Percentiles rank a stretch among this genome's conserved stretches.
These are phyloP conservation scores for Closterium sp. DNA, from an alignment of 139 green algal species.

Conservation along the genomic window DNA sequence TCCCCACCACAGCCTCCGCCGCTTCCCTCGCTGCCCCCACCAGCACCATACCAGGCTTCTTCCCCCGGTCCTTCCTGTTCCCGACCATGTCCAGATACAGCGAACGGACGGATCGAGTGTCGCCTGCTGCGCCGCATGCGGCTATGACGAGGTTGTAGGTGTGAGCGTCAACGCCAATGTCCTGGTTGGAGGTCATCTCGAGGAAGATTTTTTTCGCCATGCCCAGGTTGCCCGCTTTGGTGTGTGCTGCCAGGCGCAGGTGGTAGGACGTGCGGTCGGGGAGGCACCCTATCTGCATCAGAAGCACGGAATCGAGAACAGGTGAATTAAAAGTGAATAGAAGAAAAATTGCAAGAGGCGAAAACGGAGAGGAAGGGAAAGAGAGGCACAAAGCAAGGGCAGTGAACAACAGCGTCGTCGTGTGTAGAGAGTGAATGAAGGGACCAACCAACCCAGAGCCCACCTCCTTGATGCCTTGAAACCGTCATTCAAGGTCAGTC, in stretches of 20 bases:
- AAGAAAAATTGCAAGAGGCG: too few species aligned
- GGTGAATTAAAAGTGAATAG: too few species aligned
- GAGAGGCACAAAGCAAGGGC: too few species aligned
- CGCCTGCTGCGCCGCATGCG: neutral
- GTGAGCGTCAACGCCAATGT: neutral
- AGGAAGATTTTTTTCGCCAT: slow-evolving; percentile 14
- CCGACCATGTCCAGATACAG: slow-evolving; percentile 15
- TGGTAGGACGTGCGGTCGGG: slow-evolving; percentile 1
- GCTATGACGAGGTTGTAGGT: slow-evolving; percentile 20
- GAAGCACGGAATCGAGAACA: too few species aligned
- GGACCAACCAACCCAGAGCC: too few species aligned
- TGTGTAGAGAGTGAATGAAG: too few species aligned
- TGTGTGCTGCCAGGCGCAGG: neutral
- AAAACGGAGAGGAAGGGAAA: too few species aligned
- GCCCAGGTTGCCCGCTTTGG: slow-evolving; percentile 2
- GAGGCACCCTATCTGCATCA: neutral
- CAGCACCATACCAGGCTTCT: neutral
- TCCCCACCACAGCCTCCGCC: neutral
- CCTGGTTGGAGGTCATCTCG: neutral
- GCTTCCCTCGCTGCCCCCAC: neutral
- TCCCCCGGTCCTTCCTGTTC: neutral
- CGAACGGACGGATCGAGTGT: neutral
- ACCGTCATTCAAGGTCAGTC: neutral
- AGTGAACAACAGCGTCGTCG: too few species aligned
- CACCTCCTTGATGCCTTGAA: too few species aligned